Base-by-base conservation (phyloP, 306 rosid genomes). In the Vicia villosa region DNA sequence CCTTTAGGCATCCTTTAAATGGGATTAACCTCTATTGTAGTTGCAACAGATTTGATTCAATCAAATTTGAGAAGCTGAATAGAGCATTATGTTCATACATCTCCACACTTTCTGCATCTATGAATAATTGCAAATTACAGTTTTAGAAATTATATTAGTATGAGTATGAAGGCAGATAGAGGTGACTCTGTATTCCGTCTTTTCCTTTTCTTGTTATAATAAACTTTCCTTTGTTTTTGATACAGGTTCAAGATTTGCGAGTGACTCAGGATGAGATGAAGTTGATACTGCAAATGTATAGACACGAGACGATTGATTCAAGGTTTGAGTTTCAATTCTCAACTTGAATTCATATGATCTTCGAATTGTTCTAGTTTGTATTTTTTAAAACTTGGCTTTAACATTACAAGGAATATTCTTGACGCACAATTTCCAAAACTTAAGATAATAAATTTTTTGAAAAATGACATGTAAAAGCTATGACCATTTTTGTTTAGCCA, bases 251-350 rank as follows among this genome's bases (percentile, higher is more conserved):
- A 77, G 91, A 84, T 62, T 59, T 91, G 62, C 84, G 83, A 71
- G 87, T 78, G 55, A 80, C 79, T 58, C 80, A 83, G 45, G 43
- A 16, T 28, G 97, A 95, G 73, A 77, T 89, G 77, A 82, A 80
- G 77, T 88, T 95, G 84, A 79, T 95, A 38, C 56, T 85, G 81
- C 93, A 78, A 67, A 91, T 91, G 96, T 91, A 80, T 83, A 89
- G 88, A 79, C 89, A 81, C 59, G 99, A 95, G 77, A 82, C 94
- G 63, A 80, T 87, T 79, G 96, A 91, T 71, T 79, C 97, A 58
- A 89, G 99, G 99, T 95, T 77, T 68, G 85, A 55, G 57, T 42
- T 49, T 64, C 56, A 13, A 59, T 67, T 56, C 70, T 59, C 24
- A 42, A 55, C 58, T 55, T 49, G 55, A 24, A 46, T 58, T 65